These are phyloP conservation scores for Wallacemonas collosoma DNA, from an alignment of 208 protist genomes.

Conservation along the genomic window DNA sequence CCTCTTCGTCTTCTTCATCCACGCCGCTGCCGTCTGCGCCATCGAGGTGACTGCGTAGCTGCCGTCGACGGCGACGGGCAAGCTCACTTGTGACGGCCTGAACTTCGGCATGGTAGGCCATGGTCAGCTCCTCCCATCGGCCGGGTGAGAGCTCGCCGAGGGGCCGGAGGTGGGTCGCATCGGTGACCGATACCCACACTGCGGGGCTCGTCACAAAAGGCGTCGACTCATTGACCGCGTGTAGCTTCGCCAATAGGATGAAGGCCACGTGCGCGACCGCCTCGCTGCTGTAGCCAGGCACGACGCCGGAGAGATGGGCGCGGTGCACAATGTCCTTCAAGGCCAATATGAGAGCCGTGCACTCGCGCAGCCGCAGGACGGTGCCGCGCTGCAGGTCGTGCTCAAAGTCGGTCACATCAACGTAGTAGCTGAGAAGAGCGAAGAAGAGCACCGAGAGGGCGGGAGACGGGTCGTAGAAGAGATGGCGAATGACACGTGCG, in stretches of 20 bases:
- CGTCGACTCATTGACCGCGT: conserved; percentile 69
- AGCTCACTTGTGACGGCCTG: neutral
- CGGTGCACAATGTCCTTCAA: conserved; percentile 80
- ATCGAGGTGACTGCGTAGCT: neutral
- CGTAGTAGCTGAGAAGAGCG: conserved; percentile 68
- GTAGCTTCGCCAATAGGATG: conserved; percentile 60
- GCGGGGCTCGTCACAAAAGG: conserved; percentile 48
- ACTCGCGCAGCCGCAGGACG: conserved; percentile 47
- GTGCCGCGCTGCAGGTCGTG: conserved; percentile 45
- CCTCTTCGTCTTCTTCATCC: conserved; percentile 1
- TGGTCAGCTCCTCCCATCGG: conserved; percentile 32
- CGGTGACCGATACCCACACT: conserved; percentile 58
- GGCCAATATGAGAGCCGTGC: conserved; percentile 59
- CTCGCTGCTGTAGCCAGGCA: conserved; percentile 62
- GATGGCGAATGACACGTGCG: conserved; percentile 19
- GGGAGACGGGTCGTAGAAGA: conserved; percentile 72
- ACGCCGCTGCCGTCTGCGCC: conserved; percentile 12
- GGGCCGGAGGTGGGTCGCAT: conserved; percentile 18
- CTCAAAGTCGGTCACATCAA: conserved; percentile 69
- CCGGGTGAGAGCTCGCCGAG: conserved; percentile 34
- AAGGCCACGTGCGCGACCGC: conserved; percentile 72
- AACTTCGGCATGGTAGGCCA: neutral
- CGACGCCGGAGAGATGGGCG: conserved; percentile 71
- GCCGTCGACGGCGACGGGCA: neutral
- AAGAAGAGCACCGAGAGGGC: conserved; percentile 80